A percentile compares a stretch with the other conserved stretches of the same genome.
These are phyloP conservation scores for Actinomucor elegans DNA, from an alignment of 371 early-diverging fungal species.

Conservation along the genomic window DNA sequence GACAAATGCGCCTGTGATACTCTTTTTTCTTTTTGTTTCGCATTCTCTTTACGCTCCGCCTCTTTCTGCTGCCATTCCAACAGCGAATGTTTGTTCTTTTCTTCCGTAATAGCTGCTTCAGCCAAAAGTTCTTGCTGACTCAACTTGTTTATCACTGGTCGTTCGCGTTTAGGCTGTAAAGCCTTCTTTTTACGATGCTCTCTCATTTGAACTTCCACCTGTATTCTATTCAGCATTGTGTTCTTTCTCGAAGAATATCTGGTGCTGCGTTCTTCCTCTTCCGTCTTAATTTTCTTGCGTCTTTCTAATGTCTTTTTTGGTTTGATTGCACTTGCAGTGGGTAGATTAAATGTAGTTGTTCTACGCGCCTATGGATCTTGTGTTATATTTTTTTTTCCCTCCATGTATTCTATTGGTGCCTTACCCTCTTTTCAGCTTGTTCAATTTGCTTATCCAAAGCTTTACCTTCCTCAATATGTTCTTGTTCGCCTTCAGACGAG, in stretches of 20 bases:
- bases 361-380: conserved; percentile 27
- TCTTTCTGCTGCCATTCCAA: conserved; percentile 62
- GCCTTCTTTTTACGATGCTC: conserved; percentile 48
- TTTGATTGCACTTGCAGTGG: not conserved
- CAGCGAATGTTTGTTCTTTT: conserved; percentile 51
- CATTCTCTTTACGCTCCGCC: conserved; percentile 41
- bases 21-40: conserved; percentile 47
- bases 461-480: conserved; percentile 52
- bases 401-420: not conserved
- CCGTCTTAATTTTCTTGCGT: not conserved
- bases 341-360: conserved; percentile 5
- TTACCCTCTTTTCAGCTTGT: conserved; percentile 35
- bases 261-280: conserved; percentile 18
- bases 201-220: conserved; percentile 53
- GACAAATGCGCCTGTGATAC: conserved; percentile 45
- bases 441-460: conserved; percentile 43
- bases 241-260: conserved; percentile 61
- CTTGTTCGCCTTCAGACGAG: conserved; percentile 61
- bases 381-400: not conserved
- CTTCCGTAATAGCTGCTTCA: conserved; percentile 62
- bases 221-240: conserved; percentile 53
- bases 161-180: conserved; percentile 47
- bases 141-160: conserved; percentile 38
- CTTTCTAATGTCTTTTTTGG: not conserved
- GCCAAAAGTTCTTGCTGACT: conserved; percentile 63